phyloP scores from a whole-genome alignment of 1,139 yeast species.

The Hansenula sp. region DNA sequence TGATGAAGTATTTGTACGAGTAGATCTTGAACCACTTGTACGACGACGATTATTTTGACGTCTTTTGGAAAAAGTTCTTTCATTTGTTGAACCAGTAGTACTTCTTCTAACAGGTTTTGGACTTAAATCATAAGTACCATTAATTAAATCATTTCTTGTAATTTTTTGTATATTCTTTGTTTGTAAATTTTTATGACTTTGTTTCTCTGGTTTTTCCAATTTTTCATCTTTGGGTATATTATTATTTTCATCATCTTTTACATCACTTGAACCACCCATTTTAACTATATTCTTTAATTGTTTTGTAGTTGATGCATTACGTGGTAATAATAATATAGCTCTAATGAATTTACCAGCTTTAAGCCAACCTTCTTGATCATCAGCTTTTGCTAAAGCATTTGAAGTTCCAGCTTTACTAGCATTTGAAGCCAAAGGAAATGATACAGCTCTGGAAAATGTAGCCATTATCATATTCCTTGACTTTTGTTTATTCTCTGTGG shows the following conservation, averaged over 20 bases:
- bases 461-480: too few relatives aligned
- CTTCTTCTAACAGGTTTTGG: not conserved
- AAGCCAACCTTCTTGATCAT: too few relatives aligned
- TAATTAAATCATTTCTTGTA: conserved; percentile 5
- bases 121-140: conserved; percentile 4
- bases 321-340: too few relatives aligned
- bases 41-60: not conserved
- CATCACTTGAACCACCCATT: too few relatives aligned
- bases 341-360: too few relatives aligned
- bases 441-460: too few relatives aligned
- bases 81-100: not conserved
- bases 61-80: not conserved
- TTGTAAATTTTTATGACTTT: not conserved
- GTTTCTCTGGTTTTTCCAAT: not conserved
- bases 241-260: not conserved
- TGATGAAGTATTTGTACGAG: not conserved
- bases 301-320: not conserved
- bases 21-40: not conserved
- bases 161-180: conserved; percentile 3
- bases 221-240: not conserved
- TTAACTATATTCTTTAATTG: conserved; percentile 1
- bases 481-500: too few relatives aligned
- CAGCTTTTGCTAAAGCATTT: too few relatives aligned
- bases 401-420: too few relatives aligned
- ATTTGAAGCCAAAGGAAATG: too few relatives aligned